Conservation (phyloP, 306 rosid genomes). For the Hippophae rhamnoides region DNA sequence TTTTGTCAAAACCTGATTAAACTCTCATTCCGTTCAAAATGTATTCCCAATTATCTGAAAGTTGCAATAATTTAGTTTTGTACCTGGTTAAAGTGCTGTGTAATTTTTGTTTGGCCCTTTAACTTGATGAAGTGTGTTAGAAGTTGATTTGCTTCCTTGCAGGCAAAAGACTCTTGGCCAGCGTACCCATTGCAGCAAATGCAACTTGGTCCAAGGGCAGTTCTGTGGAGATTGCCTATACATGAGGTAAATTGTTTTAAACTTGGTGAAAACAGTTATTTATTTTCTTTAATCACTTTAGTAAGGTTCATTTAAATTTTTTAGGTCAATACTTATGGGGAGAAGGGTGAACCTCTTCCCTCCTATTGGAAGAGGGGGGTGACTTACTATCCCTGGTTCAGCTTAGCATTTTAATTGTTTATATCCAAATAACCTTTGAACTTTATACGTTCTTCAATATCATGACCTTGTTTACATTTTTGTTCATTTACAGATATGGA, state of each 20-base stretch:
- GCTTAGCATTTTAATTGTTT: too few species aligned
- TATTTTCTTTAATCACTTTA: background rate
- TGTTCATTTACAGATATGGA: slow-evolving; percentile 39
- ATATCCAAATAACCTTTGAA: background rate
- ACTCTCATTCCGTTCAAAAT: too few species aligned
- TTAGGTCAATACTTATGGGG: background rate
- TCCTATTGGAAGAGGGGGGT: too few species aligned
- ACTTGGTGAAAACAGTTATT: background rate
- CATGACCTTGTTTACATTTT: slow-evolving; percentile 1
- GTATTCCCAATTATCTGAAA: too few species aligned
- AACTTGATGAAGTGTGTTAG: background rate
- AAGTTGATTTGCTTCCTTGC: slow-evolving; percentile 23
- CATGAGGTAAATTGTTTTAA: slow-evolving; percentile 40
- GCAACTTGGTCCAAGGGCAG: slow-evolving; percentile 50
- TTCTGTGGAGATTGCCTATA: slow-evolving; percentile 86
- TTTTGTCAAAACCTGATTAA: too few species aligned
- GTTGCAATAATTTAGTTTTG: too few species aligned
- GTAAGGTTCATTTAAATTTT: too few species aligned
- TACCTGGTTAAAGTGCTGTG: too few species aligned
- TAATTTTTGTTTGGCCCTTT: background rate
- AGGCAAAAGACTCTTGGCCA: slow-evolving; percentile 56
- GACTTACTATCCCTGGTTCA: too few species aligned
- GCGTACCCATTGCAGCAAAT: slow-evolving; percentile 48
- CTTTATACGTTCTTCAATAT: background rate
- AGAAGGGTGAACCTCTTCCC: too few species aligned